These are phyloP conservation scores for Peniophora sp. DNA, from an alignment of 1,284 basidiomycete genomes.

Conservation along the genomic window DNA sequence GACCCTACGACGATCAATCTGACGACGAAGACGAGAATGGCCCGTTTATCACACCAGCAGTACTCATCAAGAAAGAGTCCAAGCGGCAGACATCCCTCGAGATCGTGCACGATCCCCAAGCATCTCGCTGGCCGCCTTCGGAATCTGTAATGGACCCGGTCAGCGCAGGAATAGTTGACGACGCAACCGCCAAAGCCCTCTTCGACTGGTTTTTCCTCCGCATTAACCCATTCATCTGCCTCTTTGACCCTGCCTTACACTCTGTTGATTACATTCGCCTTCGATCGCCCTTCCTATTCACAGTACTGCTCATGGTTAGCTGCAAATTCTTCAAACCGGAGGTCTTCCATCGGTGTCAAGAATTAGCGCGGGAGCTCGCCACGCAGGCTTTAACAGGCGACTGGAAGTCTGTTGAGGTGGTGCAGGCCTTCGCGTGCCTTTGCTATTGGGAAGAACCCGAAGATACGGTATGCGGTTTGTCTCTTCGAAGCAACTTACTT, in stretches of 20 bases:
- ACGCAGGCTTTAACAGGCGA: conserved; percentile 70
- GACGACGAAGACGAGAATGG: conserved; percentile 60
- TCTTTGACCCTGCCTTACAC: conserved; percentile 75
- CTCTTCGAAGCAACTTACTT: conserved; percentile 2
- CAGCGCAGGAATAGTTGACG: conserved; percentile 56
- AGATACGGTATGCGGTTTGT: conserved; percentile 48
- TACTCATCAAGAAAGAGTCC: conserved; percentile 62
- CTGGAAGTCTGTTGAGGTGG: conserved; percentile 75
- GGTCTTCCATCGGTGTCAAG: conserved; percentile 57
- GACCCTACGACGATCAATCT: conserved; percentile 15
- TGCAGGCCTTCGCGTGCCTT: conserved; percentile 77
- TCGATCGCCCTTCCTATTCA: conserved; percentile 73
- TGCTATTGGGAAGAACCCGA: conserved; percentile 85
- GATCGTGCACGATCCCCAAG: conserved; percentile 75
- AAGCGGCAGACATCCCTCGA: conserved; percentile 69
- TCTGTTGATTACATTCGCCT: conserved; percentile 66
- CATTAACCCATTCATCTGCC: conserved; percentile 78
- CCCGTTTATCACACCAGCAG: conserved; percentile 58
- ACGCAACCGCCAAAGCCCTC: conserved; percentile 55
- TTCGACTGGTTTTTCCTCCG: conserved; percentile 73
- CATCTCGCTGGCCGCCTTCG: conserved; percentile 41
- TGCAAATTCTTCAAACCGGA: conserved; percentile 79
- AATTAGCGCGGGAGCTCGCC: conserved; percentile 62
- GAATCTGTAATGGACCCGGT: conserved; percentile 52
- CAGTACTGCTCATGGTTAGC: conserved; percentile 73